These are phyloP conservation scores for Cercospora beticola DNA, from an alignment of 2,329 filamentous ascomycete genomes.

Conservation along the genomic window DNA sequence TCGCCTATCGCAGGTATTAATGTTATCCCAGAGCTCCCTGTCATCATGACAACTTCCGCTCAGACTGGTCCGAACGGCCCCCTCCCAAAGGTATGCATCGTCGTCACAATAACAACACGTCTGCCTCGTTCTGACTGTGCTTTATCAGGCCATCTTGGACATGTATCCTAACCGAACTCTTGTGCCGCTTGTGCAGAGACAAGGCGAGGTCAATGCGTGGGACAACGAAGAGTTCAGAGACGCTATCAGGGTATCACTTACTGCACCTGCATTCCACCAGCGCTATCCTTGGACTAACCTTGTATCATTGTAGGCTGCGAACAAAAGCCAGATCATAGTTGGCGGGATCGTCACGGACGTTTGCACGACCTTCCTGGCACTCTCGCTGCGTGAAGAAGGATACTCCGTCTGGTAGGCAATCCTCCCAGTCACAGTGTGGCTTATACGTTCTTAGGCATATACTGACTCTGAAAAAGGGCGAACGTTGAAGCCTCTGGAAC, in stretches of 20 bases:
- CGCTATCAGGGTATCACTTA: conserved; percentile 51
- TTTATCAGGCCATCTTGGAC: conserved; percentile 54
- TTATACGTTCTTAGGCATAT: no score
- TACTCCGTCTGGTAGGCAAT: conserved; percentile 62
- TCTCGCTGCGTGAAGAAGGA: conserved; percentile 68
- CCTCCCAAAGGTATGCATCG: conserved; percentile 52
- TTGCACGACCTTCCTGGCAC: conserved; percentile 70
- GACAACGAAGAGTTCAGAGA: conserved; percentile 68
- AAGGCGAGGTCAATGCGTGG: conserved; percentile 73
- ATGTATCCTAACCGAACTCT: conserved; percentile 58
- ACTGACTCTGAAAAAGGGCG: conserved; percentile 40
- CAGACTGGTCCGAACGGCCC: conserved; percentile 69
- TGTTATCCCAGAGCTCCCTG: conserved; percentile 53
- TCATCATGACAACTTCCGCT: conserved; percentile 69
- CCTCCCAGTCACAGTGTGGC: not conserved
- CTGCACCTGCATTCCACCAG: not conserved
- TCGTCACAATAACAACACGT: not conserved
- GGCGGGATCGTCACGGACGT: conserved; percentile 74
- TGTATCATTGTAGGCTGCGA: conserved; percentile 50
- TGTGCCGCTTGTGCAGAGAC: conserved; percentile 64
- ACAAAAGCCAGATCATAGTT: conserved; percentile 69
- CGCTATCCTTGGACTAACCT: not conserved
- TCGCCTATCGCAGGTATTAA: no score
- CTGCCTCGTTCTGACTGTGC: not conserved
- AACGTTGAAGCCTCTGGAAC: conserved; percentile 72